Evolutionary conservation across 202 grass and related monocot species (phyloP), one percentile per base, ranked within the genome.

Genomic region (Thinopyrum obtusiflorum): DNA sequence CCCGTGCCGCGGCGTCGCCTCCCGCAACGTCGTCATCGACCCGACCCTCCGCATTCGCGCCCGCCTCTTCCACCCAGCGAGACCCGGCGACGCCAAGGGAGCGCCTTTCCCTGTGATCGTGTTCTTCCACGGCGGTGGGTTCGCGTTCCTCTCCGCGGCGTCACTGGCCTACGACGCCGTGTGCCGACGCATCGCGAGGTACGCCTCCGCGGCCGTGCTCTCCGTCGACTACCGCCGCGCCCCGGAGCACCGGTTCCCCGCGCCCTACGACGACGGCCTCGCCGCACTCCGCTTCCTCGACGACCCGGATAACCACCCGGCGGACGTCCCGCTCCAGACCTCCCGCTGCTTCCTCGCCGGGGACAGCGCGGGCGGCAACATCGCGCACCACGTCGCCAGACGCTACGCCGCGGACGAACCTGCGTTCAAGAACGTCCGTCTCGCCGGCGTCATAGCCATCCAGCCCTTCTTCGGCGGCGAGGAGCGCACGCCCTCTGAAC

Each of bases 91-190:
- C 29, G 20, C 62, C 37, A 59, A 21, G 53, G 20, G 20, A 21
- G 28, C 9, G 10, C 33, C 60, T 4, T 24, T 92, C 28, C 93
- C 91, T 6, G 51, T 90, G 23, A 73, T 98, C 74, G 89, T 97
- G 21, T 97, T 91, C 85, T 97, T 97, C 82, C 95, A 97, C 76
- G 95, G 95, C 35, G 92, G 95, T 10, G 95, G 95, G 20, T 97
- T 97, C 47, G 95, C 89, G 23, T 91, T 78, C 81, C 87, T 94
- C 36, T 89, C 92, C 9, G 84, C 92, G 36, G 89, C 61, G 44
- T 91, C 90, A 20, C 35, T 29, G 13, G 11, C 67, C 53, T 97
- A 93, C 85, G 89, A 97, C 61, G 77, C 40, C 5, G 88, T 86
- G 5, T 97, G 90, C 82, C 81, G 92, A 9, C 89, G 85, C 72